Evolutionary conservation across 2,329 filamentous ascomycete species (phyloP).

Genomic region (Didymella segeticola): DNA sequence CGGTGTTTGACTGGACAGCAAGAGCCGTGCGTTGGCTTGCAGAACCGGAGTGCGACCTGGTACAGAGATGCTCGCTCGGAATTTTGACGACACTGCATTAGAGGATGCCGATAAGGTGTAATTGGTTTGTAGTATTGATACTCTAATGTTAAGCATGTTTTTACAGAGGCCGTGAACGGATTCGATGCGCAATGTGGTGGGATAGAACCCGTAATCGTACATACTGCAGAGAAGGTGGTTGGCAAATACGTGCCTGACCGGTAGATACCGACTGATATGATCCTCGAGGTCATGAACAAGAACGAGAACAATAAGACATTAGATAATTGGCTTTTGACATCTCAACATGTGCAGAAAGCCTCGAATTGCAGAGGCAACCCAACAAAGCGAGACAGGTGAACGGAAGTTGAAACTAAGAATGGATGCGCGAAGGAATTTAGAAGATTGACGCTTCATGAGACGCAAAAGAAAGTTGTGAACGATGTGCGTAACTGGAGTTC

Average conservation of each 20-base stretch:
- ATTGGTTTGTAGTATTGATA: conserved; percentile 38
- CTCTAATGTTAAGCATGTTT: conserved; percentile 46
- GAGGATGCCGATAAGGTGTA: conserved; percentile 26
- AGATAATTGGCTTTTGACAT: conserved; percentile 43
- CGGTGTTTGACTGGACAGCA: conserved; percentile 33
- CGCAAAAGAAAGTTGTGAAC: conserved; percentile 21
- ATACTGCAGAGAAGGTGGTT: conserved; percentile 28
- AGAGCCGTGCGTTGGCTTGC: conserved; percentile 34
- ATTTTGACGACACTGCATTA: conserved; percentile 5
- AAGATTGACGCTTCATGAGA: conserved; percentile 17
- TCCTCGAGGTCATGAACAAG: conserved; percentile 42
- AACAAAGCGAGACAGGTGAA: conserved; percentile 25
- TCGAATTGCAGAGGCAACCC: conserved; percentile 33
- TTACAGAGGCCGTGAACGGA: conserved; percentile 47
- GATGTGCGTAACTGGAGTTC: conserved; percentile 32
- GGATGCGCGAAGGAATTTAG: conserved; percentile 16
- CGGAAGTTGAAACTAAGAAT: conserved; percentile 23
- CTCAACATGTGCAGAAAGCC: conserved; percentile 39
- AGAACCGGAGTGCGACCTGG: conserved; percentile 34
- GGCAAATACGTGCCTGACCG: conserved; percentile 8
- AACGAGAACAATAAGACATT: conserved; percentile 48
- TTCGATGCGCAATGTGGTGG: conserved; percentile 25
- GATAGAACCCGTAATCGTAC: conserved; percentile 41
- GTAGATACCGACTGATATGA: conserved; percentile 22
- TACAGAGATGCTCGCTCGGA: conserved; percentile 22